Conservation (phyloP, 2,329 filamentous ascomycete species). For the Penicillium sp. region DNA sequence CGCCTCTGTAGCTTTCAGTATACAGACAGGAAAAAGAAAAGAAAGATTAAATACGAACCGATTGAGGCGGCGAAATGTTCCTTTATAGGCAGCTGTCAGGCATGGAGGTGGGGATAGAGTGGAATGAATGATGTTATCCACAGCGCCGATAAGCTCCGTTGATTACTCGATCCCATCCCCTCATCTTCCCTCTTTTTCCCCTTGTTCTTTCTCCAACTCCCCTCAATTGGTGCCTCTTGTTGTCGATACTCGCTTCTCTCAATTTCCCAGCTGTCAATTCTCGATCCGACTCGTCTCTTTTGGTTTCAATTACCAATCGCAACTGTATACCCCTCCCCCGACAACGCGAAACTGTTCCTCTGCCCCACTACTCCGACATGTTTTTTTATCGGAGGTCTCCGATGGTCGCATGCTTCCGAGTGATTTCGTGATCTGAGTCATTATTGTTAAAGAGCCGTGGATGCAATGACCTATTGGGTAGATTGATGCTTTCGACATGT, state of each 20-base stretch:
- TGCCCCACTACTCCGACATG: slow-evolving; percentile 18
- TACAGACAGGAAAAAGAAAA: not conserved
- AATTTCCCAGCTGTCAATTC: not conserved
- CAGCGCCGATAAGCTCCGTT: slow-evolving; percentile 19
- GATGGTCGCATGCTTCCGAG: slow-evolving; percentile 22
- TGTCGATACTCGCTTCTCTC: not conserved
- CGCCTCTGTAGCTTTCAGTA: not conserved
- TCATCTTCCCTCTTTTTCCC: slow-evolving; percentile 16
- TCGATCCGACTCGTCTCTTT: slow-evolving; percentile 4
- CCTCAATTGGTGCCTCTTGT: not conserved
- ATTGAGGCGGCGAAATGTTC: not conserved
- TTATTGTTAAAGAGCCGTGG: not conserved
- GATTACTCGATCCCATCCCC: slow-evolving; percentile 29
- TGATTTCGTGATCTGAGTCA: slow-evolving; percentile 6
- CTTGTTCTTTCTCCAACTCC: slow-evolving; percentile 6
- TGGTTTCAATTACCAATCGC: slow-evolving; percentile 21
- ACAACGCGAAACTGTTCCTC: not conserved
- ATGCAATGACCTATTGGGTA: not conserved
- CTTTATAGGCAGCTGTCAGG: not conserved
- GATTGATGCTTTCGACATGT: not conserved
- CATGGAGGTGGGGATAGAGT: not conserved
- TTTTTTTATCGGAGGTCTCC: slow-evolving; percentile 28
- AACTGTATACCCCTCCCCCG: slow-evolving; percentile 5
- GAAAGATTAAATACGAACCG: not conserved
- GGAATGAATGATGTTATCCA: slow-evolving; percentile 5